Conservation (phyloP, 2,329 filamentous ascomycete genomes). For the Monosporascus cannonballus region DNA sequence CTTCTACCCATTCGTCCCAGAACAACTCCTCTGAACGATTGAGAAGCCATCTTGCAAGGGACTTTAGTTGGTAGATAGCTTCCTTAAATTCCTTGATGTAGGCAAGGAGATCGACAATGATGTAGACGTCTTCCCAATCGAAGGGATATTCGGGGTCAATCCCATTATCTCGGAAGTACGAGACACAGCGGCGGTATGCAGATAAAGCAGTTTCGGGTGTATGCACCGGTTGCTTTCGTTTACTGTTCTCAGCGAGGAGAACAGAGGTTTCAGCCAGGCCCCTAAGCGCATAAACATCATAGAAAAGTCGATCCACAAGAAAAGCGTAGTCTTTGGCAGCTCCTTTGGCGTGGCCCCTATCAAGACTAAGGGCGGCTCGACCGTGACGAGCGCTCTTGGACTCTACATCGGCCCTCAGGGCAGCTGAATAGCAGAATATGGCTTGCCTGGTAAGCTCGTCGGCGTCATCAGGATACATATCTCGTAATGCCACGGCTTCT, state of each 20-base stretch:
- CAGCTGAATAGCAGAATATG: conserved; percentile 53
- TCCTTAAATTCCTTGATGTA: conserved; percentile 55
- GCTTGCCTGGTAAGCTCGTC: conserved; percentile 46
- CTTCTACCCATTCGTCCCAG: conserved; percentile 67
- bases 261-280: conserved; percentile 52
- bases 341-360: conserved; percentile 45
- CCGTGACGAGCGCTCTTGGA: conserved; percentile 53
- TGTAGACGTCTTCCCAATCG: conserved; percentile 77
- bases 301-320: conserved; percentile 44
- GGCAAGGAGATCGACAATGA: conserved; percentile 76
- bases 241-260: conserved; percentile 38
- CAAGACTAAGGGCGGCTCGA: conserved; percentile 52
- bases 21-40: conserved; percentile 66
- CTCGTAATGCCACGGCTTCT: conserved; percentile 46
- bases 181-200: conserved; percentile 44
- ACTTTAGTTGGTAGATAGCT: conserved; percentile 65
- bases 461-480: conserved; percentile 38
- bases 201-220: conserved; percentile 31
- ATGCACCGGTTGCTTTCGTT: conserved; percentile 32
- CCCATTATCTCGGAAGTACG: conserved; percentile 30
- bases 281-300: conserved; percentile 48
- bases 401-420: conserved; percentile 50
- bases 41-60: conserved; percentile 73
- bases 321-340: conserved; percentile 53
- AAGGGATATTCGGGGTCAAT: conserved; percentile 32